Evolutionary conservation across 2,329 filamentous ascomycete genomes (phyloP).

Genomic region (Periconia sp.): DNA sequence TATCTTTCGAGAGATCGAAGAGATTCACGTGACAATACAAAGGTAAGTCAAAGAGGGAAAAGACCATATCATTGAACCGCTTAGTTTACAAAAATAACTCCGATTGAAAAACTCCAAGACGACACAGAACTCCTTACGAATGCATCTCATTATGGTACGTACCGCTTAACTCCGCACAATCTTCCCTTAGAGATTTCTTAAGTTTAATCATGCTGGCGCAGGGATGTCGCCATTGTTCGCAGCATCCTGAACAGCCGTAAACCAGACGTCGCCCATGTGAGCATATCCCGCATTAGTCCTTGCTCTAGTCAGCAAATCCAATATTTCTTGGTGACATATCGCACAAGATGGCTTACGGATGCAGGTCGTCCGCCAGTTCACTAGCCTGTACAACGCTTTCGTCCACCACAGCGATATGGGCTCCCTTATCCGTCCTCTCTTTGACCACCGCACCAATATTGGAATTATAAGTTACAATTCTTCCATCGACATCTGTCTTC

Average conservation of each 20-base stretch:
- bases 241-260: conserved; percentile 12
- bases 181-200: too few species aligned
- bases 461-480: conserved; percentile 29
- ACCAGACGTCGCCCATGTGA: conserved; percentile 39
- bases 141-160: too few species aligned
- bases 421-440: conserved; percentile 20
- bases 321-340: neutral
- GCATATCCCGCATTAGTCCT: conserved; percentile 33
- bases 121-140: too few species aligned
- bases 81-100: too few species aligned
- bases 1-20: too few species aligned
- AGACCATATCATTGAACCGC: too few species aligned
- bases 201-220: conserved; percentile 12
- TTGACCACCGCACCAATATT: conserved; percentile 27
- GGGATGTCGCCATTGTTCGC: conserved; percentile 14
- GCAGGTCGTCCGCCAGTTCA: conserved; percentile 33
- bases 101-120: too few species aligned
- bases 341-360: conserved; percentile 27
- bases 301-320: conserved; percentile 5
- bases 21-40: too few species aligned
- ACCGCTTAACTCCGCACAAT: too few species aligned
- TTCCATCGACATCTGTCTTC: conserved; percentile 16
- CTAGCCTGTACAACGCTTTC: conserved; percentile 17
- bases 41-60: too few species aligned
- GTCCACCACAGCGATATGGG: conserved; percentile 35